Evolutionary conservation across 2,329 filamentous ascomycete genomes (phyloP).

Genomic region (Trichoderma polysporum): DNA sequence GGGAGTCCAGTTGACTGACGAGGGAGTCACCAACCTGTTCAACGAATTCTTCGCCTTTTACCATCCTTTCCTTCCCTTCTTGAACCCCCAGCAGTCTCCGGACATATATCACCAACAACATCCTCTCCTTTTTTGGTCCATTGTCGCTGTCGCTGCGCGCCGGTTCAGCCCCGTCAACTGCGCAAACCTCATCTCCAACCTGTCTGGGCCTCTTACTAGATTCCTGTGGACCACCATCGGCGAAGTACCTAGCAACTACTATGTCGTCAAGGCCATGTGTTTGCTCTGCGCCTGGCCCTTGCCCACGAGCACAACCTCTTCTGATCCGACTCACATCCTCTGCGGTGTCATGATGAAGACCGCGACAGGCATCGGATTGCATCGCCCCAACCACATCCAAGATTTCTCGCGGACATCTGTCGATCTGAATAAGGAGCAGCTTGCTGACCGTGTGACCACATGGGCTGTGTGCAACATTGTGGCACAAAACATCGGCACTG

Average conservation of each 20-base stretch:
- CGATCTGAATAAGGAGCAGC: slow-evolving; percentile 74
- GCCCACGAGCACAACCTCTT: slow-evolving; percentile 76
- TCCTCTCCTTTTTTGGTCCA: slow-evolving; percentile 81
- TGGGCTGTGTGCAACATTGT: slow-evolving; percentile 88
- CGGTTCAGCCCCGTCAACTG: slow-evolving; percentile 60
- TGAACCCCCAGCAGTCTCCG: slow-evolving; percentile 64
- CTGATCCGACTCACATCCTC: slow-evolving; percentile 78
- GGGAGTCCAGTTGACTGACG: slow-evolving; percentile 62
- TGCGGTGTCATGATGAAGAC: slow-evolving; percentile 86
- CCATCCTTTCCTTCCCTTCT: slow-evolving; percentile 75
- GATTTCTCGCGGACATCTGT: slow-evolving; percentile 77
- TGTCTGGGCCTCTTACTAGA: slow-evolving; percentile 67
- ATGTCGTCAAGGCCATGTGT: slow-evolving; percentile 78
- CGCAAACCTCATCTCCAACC: slow-evolving; percentile 62
- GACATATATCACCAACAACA: slow-evolving; percentile 77
- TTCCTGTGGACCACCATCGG: slow-evolving; percentile 76
- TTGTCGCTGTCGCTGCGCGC: slow-evolving; percentile 72
- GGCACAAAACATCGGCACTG: slow-evolving; percentile 77
- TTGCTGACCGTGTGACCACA: slow-evolving; percentile 74
- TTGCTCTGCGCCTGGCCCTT: slow-evolving; percentile 79
- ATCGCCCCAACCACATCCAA: slow-evolving; percentile 77
- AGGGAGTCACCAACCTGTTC: slow-evolving; percentile 64
- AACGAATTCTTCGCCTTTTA: slow-evolving; percentile 73
- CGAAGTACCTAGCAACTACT: slow-evolving; percentile 75
- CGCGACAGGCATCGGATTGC: slow-evolving; percentile 78